Base-by-base conservation (phyloP, 1,139 yeast species). In the Meyerozyma elateridarum region DNA sequence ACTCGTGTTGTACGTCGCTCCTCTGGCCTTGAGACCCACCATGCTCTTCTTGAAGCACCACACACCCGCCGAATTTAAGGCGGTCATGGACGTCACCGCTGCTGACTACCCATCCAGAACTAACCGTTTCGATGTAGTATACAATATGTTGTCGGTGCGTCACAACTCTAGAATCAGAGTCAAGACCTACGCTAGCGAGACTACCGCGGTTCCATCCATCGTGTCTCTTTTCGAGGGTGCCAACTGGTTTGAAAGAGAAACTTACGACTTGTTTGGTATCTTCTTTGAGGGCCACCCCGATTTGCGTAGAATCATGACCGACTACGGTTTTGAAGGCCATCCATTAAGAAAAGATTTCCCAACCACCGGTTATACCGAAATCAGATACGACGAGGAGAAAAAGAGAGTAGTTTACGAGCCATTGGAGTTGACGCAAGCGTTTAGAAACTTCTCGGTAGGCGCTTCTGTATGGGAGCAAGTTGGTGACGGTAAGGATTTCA, bases 291-390 rank as follows among this genome's bases (percentile, higher is more conserved):
- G 82, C 40, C 95, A 85, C 58, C 95, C 95, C 8, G 95, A 85
- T 60, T 70, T 85, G 54, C 79, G 95, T 65, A 74, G 95, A 64
- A 84, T 85, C 55, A 73, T 85, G 79, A 85, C 95, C 33, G 95
- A 85, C 62, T 85, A 85, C 59, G 95, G 95, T 21, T 85, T 85
- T 50, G 94, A 84, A 59, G 95, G 95, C 35, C 93, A 85, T 55
- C 95, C 95, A 11, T 72, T 85, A 56, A 77, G 95, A 61, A 85
- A 85, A 61, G 95, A 85, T 60, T 85, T 85, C 83, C 95, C 95
- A 48, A 78, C 91, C 30, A 83, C 94, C 30, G 95, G 95, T 40
- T 85, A 83, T 62, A 84, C 93, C 32, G 95, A 85, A 64, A 87
- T 85, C 29, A 75, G 91, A 56, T 85, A 85, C 59, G 95, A 85